Conservation (phyloP, 2,329 filamentous ascomycete genomes). For the Clonostachys sp. region DNA sequence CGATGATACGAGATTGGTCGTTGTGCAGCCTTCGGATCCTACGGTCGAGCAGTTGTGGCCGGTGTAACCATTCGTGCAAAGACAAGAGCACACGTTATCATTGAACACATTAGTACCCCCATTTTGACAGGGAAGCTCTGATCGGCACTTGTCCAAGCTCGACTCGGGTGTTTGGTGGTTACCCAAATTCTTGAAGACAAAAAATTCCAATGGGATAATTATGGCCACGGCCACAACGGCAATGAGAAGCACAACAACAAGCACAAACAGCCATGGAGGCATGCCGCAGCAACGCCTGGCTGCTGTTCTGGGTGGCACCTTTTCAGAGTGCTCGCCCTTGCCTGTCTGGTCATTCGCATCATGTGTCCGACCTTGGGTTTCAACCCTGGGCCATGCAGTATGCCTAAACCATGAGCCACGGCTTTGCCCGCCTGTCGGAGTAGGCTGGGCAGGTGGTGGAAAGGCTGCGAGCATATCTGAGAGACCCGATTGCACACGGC, state of each 20-base stretch:
- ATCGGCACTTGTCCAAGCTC: conserved; percentile 49
- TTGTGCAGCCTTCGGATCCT: conserved; percentile 47
- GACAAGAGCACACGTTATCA: conserved; percentile 70
- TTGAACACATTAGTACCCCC: conserved; percentile 73
- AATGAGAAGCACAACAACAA: conserved; percentile 60
- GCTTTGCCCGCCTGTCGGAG: conserved; percentile 33
- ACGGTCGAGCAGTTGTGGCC: conserved; percentile 45
- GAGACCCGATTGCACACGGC: conserved; percentile 46
- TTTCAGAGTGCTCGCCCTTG: conserved; percentile 11
- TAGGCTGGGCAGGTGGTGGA: conserved; percentile 53
- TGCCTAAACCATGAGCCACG: conserved; percentile 37
- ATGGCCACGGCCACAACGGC: conserved; percentile 76
- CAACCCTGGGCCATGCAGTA: conserved; percentile 44
- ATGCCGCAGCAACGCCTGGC: conserved; percentile 76
- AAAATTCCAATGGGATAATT: conserved; percentile 67
- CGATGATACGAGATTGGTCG: conserved; percentile 36
- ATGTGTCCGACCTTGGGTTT: conserved; percentile 1
- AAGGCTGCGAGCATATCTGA: conserved; percentile 65
- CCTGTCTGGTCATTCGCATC: neutral
- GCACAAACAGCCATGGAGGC: conserved; percentile 71
- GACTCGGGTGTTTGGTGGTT: conserved; percentile 27
- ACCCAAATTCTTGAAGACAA: conserved; percentile 50
- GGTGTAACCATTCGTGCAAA: conserved; percentile 86
- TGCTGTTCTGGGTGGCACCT: conserved; percentile 16
- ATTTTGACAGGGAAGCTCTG: conserved; percentile 65